Percentiles rank a stretch among this genome's conserved stretches.
Conservation (phyloP, 345 rosid species). For the Lepidium africanum region DNA sequence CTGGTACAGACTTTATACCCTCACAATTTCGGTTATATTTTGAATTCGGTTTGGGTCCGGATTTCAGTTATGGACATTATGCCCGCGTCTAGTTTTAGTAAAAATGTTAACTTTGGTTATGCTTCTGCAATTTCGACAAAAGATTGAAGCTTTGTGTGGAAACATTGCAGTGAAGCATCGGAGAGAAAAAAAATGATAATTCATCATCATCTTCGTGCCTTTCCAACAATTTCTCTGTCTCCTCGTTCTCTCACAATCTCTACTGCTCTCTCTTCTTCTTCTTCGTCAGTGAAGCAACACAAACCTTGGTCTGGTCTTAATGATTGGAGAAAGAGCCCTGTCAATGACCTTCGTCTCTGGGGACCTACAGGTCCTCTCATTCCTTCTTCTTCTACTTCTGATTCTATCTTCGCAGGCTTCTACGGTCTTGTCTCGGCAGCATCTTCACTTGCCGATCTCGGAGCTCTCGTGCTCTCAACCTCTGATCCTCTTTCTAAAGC, state of each 20-base stretch:
- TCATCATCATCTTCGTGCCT: constrained; percentile 8
- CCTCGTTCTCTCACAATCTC: constrained; percentile 2
- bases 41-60: too few species aligned
- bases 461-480: constrained; percentile 75
- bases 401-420: not conserved
- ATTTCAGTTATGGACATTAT: too few species aligned
- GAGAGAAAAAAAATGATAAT: not conserved
- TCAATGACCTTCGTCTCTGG: constrained; percentile 66
- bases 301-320: constrained; percentile 64
- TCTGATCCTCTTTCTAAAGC: constrained; percentile 60
- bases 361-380: constrained; percentile 66
- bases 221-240: not conserved
- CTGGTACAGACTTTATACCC: too few species aligned
- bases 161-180: not conserved
- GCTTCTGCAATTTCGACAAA: not conserved
- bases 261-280: constrained; percentile 19
- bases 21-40: too few species aligned
- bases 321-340: constrained; percentile 57
- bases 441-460: constrained; percentile 77
- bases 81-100: too few species aligned
- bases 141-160: not conserved
- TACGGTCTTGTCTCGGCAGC: constrained; percentile 30
- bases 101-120: too few species aligned
- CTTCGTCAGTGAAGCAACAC: constrained; percentile 23
- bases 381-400: not conserved